phyloP scores from a whole-genome alignment of 345 rosid genomes.

The Heritiera fomes region DNA sequence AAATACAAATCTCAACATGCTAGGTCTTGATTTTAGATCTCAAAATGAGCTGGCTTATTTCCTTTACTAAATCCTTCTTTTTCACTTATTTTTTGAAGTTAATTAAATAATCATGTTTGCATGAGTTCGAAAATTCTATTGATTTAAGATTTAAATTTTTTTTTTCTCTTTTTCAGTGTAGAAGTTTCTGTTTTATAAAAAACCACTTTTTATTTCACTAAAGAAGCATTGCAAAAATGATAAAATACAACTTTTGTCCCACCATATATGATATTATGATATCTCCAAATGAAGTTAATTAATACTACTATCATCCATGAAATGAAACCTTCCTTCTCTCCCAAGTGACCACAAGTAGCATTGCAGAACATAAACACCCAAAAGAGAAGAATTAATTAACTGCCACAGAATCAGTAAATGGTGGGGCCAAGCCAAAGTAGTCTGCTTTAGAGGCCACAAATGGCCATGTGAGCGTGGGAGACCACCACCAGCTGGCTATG shows the following conservation, averaged over 20 bases:
- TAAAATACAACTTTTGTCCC: no score
- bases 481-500: constrained; percentile 65
- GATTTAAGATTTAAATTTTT: no score
- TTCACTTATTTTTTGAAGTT: not conserved
- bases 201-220: no score
- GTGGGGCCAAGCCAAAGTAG: constrained; percentile 24
- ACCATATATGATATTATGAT: not conserved
- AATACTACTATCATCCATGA: no score
- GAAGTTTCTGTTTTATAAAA: no score
- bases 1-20: not conserved
- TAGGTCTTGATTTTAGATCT: not conserved
- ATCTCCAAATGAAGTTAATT: not conserved
- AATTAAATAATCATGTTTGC: no score
- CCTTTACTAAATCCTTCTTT: not conserved
- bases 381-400: constrained; percentile 21
- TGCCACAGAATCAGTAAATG: constrained; percentile 26
- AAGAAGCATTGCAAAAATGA: no score
- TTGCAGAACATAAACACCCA: not conserved
- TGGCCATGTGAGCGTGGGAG: constrained; percentile 50
- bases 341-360: not conserved
- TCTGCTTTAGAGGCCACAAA: constrained; percentile 20
- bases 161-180: no score
- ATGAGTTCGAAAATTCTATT: no score
- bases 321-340: not conserved
- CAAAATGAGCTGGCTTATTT: not conserved